These are phyloP conservation scores for Leccinum pachyderme DNA, from an alignment of 1,284 basidiomycete species.

Conservation along the genomic window DNA sequence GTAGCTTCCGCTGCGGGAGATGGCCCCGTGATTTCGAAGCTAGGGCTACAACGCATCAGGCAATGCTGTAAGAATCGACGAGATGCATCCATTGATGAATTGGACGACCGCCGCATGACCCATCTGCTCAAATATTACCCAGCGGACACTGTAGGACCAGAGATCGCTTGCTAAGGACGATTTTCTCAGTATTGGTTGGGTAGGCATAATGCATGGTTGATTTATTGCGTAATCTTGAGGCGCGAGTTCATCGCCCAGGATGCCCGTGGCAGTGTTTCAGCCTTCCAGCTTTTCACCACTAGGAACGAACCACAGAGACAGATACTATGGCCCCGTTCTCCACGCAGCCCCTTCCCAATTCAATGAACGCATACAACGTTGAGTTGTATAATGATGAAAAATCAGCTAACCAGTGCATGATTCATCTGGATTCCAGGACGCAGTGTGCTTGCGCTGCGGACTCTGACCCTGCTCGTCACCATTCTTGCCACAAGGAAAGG, in stretches of 20 bases:
- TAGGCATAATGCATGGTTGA: background rate
- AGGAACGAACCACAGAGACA: constrained; percentile 3
- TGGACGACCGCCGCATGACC: background rate
- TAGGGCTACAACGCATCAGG: no score
- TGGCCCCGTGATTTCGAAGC: background rate
- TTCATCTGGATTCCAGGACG: constrained; percentile 22
- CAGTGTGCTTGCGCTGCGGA: constrained; percentile 23
- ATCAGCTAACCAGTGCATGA: constrained; percentile 23
- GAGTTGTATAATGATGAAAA: constrained; percentile 16
- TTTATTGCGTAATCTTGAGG: background rate
- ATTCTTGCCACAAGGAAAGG: constrained; percentile 38
- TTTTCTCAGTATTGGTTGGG: no score
- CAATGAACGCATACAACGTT: constrained; percentile 20
- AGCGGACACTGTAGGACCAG: background rate
- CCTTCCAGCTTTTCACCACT: constrained; percentile 1
- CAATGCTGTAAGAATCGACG: no score
- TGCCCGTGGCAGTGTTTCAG: background rate
- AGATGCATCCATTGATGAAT: background rate
- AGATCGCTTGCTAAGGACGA: no score
- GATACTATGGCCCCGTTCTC: constrained; percentile 26
- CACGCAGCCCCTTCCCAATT: constrained; percentile 25
- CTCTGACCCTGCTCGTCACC: constrained; percentile 23
- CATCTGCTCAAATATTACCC: background rate
- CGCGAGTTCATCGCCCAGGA: background rate
- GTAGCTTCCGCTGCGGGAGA: background rate